phyloP scores from a whole-genome alignment of 1,284 basidiomycete genomes.

The Sporisorium sorghi region DNA sequence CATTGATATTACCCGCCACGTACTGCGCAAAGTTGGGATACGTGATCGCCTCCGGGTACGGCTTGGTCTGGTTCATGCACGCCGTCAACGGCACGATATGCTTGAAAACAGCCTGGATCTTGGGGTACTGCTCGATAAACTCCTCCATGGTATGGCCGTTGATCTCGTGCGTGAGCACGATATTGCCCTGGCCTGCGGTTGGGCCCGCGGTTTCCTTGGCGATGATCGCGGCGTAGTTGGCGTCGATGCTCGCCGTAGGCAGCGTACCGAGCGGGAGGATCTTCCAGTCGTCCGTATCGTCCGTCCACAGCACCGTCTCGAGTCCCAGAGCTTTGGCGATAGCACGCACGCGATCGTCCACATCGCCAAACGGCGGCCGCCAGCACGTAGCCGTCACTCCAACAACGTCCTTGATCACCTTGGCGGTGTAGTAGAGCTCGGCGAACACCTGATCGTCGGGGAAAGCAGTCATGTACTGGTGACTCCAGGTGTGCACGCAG shows the following conservation, averaged over 20 bases:
- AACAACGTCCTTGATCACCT: conserved; percentile 72
- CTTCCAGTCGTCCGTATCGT: conserved; percentile 72
- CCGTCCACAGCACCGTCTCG: conserved; percentile 72
- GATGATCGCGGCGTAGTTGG: conserved; percentile 72
- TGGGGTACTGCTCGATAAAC: conserved; percentile 59
- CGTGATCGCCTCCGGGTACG: conserved; percentile 71
- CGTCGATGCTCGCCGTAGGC: conserved; percentile 67
- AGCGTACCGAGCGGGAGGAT: conserved; percentile 65
- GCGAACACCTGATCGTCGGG: conserved; percentile 73
- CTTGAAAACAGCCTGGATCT: conserved; percentile 61
- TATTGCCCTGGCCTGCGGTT: conserved; percentile 69
- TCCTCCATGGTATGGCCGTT: conserved; percentile 63
- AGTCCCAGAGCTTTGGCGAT: conserved; percentile 72
- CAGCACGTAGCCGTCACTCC: conserved; percentile 73
- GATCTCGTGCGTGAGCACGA: conserved; percentile 68
- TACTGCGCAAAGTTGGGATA: conserved; percentile 67
- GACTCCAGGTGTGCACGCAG: conserved; percentile 70
- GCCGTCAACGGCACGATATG: conserved; percentile 66
- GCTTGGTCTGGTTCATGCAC: conserved; percentile 67
- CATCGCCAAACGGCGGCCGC: conserved; percentile 72
- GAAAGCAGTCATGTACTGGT: conserved; percentile 72
- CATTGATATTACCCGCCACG: conserved; percentile 54
- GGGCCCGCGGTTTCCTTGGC: conserved; percentile 68
- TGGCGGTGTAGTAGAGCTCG: conserved; percentile 74
- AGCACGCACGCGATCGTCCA: conserved; percentile 73